Base-by-base conservation (phyloP, 2,329 filamentous ascomycete species). In the Ophiostoma angusticollis region DNA sequence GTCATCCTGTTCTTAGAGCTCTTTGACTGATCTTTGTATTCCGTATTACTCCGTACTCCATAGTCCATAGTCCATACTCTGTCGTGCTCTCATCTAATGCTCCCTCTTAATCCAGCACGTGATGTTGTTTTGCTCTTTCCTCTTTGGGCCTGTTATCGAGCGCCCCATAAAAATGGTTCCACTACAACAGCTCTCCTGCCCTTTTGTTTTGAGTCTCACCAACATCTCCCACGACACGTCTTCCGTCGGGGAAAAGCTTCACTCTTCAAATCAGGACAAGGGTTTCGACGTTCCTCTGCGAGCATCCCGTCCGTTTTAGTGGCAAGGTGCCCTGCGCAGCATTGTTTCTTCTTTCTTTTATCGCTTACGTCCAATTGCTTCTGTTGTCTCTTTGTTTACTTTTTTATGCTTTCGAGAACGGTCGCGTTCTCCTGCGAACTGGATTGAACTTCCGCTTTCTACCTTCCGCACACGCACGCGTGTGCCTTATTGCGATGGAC, bases 371-470 rank as follows among this genome's bases (percentile, higher is more conserved):
- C 16, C 18, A 16, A 3, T 13, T 3, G 30, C 30, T 9, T 19
- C 30, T n/a, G n/a, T n/a, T n/a, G n/a, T n/a, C n/a, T n/a, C 12
- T 37, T 43, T 43, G 41, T 43, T 43, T 43, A 43, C 41, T 43
- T 42, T 42, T 34, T 32, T 32, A 11, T 32, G 34, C 25, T 7
- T 9, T 35, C 19, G 8, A n/a, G 9, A 34, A 29, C 22, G 19
- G 24, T 32, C 40, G 40, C 40, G 40, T 42, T 32, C 18, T 22
- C 18, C 23, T 16, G 14, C 39, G 24, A 30, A 30, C 13, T 25
- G n/a, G n/a, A n/a, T n/a, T n/a, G n/a, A n/a, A n/a, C n/a, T n/a
- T n/a, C n/a, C n/a, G n/a, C n/a, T n/a, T 24, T 24, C 19, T 11
- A 22, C 32, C 14, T 9, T 7, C 9, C 23, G 5, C 13, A 23